Base-by-base conservation (phyloP, 2,329 filamentous ascomycete genomes). In the Fusarium denticulatum region DNA sequence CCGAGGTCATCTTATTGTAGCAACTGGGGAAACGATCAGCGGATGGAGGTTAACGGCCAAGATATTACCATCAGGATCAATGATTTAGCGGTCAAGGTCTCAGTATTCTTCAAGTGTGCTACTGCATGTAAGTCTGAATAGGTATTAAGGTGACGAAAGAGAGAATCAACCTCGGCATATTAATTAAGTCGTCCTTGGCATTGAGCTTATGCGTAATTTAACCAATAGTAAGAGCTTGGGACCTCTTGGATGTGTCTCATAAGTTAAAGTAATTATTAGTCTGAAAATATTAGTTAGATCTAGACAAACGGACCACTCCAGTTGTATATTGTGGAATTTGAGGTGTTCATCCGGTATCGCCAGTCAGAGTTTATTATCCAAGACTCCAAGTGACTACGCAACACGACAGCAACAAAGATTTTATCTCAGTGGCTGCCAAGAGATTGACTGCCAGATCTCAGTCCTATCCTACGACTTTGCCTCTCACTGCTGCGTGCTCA, bases 261-360 rank as follows among this genome's bases (percentile, higher is more conserved):
- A 7, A 18, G 2, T 4, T 14, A 1, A 18, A 32, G 11, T 3
- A 24, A 50, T 3, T 5, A 4, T 1, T 12, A 13, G 2, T 5
- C 5, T 5, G 6, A 5, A 6, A 32, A 5, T 8, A 6, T 32
- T 9, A 1, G 6, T 14, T 4, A 30, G 15, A 22, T 12, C 13
- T 20, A 28, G 16, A 46, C 24, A 28, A 28, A 4, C 9, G 4
- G 12, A 14, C 6, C 6, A 5, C 5, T 20, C 24, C 4, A 4
- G 24, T 14, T 20, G 8, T 20, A 13, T 10, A 20, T 7, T 20
- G 12, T 20, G 16, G 7, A 14, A 26, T 10, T 20, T 4, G 24
- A 9, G 16, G 18, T 26, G 7, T 26, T 18, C 5, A 3, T 24
- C 9, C 5, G 24, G 24, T 16, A 13, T 20, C 15, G 4, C 6